phyloP scores from a whole-genome alignment of 1,284 basidiomycete species.

The Trichosporon coremiiforme region DNA sequence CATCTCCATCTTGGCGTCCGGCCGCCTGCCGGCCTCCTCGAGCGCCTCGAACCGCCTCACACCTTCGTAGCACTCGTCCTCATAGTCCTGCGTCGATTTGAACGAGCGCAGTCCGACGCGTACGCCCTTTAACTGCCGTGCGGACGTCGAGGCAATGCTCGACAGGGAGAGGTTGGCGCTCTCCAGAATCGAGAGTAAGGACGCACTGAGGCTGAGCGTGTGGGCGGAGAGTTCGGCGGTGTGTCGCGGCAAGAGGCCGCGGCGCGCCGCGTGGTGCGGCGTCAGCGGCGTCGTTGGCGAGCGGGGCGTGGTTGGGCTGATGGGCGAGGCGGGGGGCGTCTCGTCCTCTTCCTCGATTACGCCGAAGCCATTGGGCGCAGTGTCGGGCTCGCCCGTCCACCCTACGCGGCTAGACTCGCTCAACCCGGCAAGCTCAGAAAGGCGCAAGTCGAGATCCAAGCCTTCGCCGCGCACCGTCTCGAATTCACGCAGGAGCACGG shows the following conservation, averaged over 20 bases:
- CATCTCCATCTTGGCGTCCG: conserved; percentile 15
- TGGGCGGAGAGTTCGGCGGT: background rate
- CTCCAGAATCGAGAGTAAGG: conserved; percentile 7
- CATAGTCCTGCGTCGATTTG: conserved; percentile 24
- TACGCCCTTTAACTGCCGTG: conserved; percentile 21
- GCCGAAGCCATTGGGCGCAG: background rate
- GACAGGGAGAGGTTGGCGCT: conserved; percentile 14
- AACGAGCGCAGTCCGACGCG: conserved; percentile 20
- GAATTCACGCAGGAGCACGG: conserved; percentile 24
- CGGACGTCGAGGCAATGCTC: conserved; percentile 4
- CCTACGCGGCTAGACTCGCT: background rate
- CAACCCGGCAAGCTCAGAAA: background rate
- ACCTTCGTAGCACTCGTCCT: conserved; percentile 24
- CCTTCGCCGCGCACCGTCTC: conserved; percentile 19
- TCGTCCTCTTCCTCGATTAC: background rate
- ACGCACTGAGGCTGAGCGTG: background rate
- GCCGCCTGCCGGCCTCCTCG: background rate
- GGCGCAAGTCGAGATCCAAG: conserved; percentile 1
- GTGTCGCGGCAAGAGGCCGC: background rate
- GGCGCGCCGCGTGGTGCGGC: background rate
- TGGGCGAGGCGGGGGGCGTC: background rate
- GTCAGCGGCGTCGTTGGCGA: background rate
- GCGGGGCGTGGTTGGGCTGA: background rate
- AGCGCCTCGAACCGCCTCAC: conserved; percentile 27
- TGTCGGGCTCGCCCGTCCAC: conserved; percentile 19